phyloP scores from a whole-genome alignment of 768 basidiomycete species.

The Psilocybe sp. region DNA sequence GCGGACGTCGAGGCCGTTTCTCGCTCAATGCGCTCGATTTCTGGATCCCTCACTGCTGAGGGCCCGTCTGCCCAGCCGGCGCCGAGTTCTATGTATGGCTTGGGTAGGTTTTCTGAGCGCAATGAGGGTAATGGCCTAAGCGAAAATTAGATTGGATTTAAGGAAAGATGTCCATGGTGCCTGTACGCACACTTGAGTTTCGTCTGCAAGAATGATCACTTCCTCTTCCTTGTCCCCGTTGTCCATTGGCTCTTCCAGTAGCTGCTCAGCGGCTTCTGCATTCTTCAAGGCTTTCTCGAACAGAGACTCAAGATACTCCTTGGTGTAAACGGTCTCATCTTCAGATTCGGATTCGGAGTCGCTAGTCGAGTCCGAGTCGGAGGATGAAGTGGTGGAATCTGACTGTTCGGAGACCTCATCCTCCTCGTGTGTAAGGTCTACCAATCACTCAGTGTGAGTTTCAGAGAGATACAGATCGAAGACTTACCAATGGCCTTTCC shows the following conservation, averaged over 20 bases:
- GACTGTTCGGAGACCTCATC: constrained; percentile 7
- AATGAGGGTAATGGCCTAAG: constrained; percentile 57
- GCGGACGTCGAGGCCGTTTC: constrained; percentile 44
- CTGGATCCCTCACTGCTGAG: constrained; percentile 57
- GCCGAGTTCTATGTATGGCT: constrained; percentile 60
- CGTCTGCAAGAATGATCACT: constrained; percentile 46
- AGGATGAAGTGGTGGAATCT: constrained; percentile 31
- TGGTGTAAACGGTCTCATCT: constrained; percentile 40
- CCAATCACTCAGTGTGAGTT: not conserved
- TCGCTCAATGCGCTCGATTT: constrained; percentile 49
- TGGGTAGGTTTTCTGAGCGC: constrained; percentile 64
- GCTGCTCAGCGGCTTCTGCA: constrained; percentile 33
- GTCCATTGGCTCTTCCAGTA: constrained; percentile 10
- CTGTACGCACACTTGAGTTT: constrained; percentile 32
- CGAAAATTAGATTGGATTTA: constrained; percentile 2
- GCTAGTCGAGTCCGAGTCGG: constrained; percentile 32
- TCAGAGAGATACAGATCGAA: not conserved
- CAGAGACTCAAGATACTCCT: constrained; percentile 60
- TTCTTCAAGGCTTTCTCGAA: constrained; percentile 60
- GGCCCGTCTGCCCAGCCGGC: constrained; percentile 40
- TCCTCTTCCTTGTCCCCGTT: constrained; percentile 41
- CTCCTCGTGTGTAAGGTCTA: constrained; percentile 17
- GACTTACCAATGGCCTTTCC: constrained; percentile 35
- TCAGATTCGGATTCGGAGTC: constrained; percentile 45
- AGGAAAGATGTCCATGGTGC: not conserved